phyloP scores from a whole-genome alignment of 306 rosid genomes.

The Cucurbita argyrosperma region DNA sequence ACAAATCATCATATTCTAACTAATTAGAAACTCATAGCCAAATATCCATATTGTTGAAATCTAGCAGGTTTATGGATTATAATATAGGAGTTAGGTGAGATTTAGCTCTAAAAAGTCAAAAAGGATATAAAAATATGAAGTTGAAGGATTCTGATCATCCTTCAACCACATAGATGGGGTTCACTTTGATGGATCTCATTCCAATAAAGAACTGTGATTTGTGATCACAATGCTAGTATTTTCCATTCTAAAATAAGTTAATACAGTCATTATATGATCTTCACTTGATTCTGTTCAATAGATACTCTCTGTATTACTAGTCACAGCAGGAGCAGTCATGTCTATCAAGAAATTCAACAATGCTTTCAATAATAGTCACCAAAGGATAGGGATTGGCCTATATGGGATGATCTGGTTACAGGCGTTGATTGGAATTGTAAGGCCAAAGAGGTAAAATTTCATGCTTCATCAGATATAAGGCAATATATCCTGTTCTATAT shows the following conservation, averaged over 20 bases:
- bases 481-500: background rate
- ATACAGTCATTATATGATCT: background rate
- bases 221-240: background rate
- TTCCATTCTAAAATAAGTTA: background rate
- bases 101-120: background rate
- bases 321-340: constrained; percentile 76
- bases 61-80: constrained; percentile 17
- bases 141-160: background rate
- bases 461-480: background rate
- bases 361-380: constrained; percentile 71
- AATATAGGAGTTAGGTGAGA: constrained; percentile 18
- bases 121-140: background rate
- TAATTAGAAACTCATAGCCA: constrained; percentile 7
- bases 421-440: constrained; percentile 41
- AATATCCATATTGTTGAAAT: constrained; percentile 6
- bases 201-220: background rate
- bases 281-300: constrained; percentile 18
- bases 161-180: background rate
- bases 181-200: background rate
- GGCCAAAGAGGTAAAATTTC: constrained; percentile 48
- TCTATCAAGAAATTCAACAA: constrained; percentile 77
- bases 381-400: constrained; percentile 68
- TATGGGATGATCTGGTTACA: constrained; percentile 74
- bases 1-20: constrained; percentile 4
- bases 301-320: constrained; percentile 49